phyloP scores from a whole-genome alignment of 768 basidiomycete genomes.

The Tylopilus rubrobrunneus region DNA sequence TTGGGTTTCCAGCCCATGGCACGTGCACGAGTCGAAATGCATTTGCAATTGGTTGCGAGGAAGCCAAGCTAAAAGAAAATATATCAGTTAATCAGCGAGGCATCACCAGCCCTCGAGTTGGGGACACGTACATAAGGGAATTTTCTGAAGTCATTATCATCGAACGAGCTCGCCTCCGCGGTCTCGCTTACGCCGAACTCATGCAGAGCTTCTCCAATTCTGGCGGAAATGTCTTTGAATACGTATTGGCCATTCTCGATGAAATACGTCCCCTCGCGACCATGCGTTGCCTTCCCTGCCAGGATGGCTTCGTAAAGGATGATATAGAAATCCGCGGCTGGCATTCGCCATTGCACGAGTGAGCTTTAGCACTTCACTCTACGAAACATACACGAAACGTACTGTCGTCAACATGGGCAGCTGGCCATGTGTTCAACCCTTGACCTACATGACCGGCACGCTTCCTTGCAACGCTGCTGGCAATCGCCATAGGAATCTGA shows the following conservation, averaged over 20 bases:
- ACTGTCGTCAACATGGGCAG: constrained; percentile 51
- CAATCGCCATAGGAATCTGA: constrained; percentile 51
- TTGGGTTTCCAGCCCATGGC: constrained; percentile 30
- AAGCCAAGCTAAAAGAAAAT: constrained; percentile 7
- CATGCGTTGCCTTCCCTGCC: constrained; percentile 19
- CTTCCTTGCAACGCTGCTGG: constrained; percentile 43
- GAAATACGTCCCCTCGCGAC: constrained; percentile 52
- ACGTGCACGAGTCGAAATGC: constrained; percentile 17
- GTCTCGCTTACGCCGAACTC: constrained; percentile 17
- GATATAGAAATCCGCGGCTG: constrained; percentile 40
- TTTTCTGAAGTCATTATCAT: constrained; percentile 19
- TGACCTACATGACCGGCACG: constrained; percentile 56
- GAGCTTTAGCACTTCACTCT: neutral
- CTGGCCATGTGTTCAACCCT: constrained; percentile 61
- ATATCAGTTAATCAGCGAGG: neutral
- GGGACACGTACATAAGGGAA: constrained; percentile 2
- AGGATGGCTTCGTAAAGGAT: constrained; percentile 38
- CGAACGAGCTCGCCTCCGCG: constrained; percentile 40
- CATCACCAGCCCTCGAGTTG: neutral
- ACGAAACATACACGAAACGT: neutral
- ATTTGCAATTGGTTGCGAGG: constrained; percentile 23
- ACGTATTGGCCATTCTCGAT: constrained; percentile 48
- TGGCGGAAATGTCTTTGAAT: constrained; percentile 41
- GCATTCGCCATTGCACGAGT: neutral
- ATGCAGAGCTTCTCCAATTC: constrained; percentile 34